Evolutionary conservation across 441 rosid genomes (phyloP), one percentile per base, ranked within the genome.

Genomic region (Iberis amara): DNA sequence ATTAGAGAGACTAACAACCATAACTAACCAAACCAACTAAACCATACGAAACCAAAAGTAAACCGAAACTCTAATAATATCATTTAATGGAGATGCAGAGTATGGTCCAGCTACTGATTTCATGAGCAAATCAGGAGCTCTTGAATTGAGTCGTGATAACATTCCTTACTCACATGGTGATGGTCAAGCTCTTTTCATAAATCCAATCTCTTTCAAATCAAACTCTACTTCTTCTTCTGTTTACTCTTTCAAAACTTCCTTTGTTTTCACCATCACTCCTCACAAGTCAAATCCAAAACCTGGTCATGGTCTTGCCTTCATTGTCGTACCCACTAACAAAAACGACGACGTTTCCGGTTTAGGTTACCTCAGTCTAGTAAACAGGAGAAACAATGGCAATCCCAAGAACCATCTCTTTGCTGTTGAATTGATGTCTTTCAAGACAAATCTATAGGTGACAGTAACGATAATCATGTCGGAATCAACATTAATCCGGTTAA

Each of bases 391-490:
- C 4, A 47, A 70, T 46, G 73, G 74, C 38, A 37, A 65, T 14
- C 37, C 61, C 0, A 41, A 33, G 7, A 76, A 66, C 64, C 75
- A 63, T 3, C 59, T 71, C 35, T 65, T 75, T 7, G 76, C 68
- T 1, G 53, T 70, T 0, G 79, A 76, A 31, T 69, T 9, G 77
- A 73, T 30, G 66, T 66, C 3, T 52, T 76, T 47, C 48, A 52
- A 18, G 74, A 76, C 57, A 63, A 50, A 39, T 57, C 61, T 59
- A 59, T 71, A 6, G 4, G 42, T 3, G 77, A 71, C 33, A 41
- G 74, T 18, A 72, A 68, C 11, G 75, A 68, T 36, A 73, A 73
- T 39, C 78, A 70, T 59, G 73, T 72, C 30, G 71, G 75, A 18
- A 11, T 73, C 52, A 60, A 60, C 8, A 49, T 64, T 11, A 60